A percentile compares a stretch with the other conserved stretches of the same genome.
Evolutionary conservation across 805 yeast genomes (phyloP).

Genomic region (Kodamaea sagamina): DNA sequence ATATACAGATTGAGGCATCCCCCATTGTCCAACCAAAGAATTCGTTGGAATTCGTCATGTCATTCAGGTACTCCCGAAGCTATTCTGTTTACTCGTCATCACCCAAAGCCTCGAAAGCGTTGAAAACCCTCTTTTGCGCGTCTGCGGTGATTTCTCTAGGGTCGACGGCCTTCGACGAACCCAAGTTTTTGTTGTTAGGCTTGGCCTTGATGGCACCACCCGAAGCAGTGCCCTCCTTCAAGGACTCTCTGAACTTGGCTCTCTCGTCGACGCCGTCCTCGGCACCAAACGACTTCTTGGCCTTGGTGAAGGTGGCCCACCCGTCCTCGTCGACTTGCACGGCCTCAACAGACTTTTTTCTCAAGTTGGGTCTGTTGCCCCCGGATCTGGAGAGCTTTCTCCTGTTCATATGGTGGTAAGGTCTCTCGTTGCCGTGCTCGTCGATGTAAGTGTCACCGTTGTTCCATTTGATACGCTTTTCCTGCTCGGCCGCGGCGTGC

Average conservation of each 20-base stretch:
- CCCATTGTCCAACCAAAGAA: constrained; percentile 1
- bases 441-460: constrained; percentile 49
- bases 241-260: constrained; percentile 45
- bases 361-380: constrained; percentile 49
- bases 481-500: constrained; percentile 34
- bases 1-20: constrained; percentile 5
- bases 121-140: constrained; percentile 64
- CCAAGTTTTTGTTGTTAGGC: constrained; percentile 74
- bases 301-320: constrained; percentile 67
- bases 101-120: constrained; percentile 80
- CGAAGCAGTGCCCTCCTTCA: constrained; percentile 38
- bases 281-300: constrained; percentile 50
- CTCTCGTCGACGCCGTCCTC: constrained; percentile 52
- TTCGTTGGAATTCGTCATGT: constrained; percentile 3
- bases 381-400: constrained; percentile 63
- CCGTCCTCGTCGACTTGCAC: constrained; percentile 74
- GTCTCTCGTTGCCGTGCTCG: constrained; percentile 46
- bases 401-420: constrained; percentile 49
- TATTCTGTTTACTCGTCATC: constrained; percentile 44
- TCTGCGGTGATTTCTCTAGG: constrained; percentile 71
- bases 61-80: constrained; percentile 1
- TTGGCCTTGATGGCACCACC: constrained; percentile 49
- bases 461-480: constrained; percentile 30
- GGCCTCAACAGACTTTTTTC: constrained; percentile 54
- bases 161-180: constrained; percentile 73